Percentiles rank a stretch among this genome's conserved stretches.
Conservation (phyloP, 805 yeast species). For the Barnettozyma pratensis region DNA sequence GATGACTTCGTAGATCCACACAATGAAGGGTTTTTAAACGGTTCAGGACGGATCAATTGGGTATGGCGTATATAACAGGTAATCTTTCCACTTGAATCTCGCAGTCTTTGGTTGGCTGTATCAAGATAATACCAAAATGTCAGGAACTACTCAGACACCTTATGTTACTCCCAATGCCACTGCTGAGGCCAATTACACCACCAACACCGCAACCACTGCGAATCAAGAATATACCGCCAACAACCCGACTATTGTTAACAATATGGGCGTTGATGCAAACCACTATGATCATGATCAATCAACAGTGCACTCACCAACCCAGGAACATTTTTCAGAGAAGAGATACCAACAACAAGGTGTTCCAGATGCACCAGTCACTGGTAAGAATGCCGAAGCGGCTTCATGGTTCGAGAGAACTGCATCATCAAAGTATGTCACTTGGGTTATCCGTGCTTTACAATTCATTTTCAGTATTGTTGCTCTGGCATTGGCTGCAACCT, state of each 20-base stretch:
- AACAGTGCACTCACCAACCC: slow-evolving; percentile 19
- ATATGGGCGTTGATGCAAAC: neutral
- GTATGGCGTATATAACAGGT: no score
- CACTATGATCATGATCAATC: slow-evolving; percentile 20
- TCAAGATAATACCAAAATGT: neutral
- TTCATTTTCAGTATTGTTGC: slow-evolving; percentile 25
- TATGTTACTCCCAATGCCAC: no score
- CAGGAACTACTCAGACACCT: neutral
- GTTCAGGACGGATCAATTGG: no score
- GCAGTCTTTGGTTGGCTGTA: no score
- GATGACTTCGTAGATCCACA: no score
- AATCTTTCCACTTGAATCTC: no score
- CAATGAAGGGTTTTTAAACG: no score
- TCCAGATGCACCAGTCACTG: neutral
- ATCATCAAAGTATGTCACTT: slow-evolving; percentile 6
- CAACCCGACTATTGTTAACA: neutral
- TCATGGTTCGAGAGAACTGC: neutral
- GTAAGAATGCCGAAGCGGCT: neutral
- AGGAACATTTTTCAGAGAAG: slow-evolving; percentile 16
- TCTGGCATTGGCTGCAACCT: slow-evolving; percentile 25
- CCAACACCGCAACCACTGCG: no score
- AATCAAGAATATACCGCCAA: no score
- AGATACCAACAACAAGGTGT: neutral
- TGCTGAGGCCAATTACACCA: no score
- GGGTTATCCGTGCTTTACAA: slow-evolving; percentile 20